These are phyloP conservation scores for Pseudogymnoascus sp. DNA, from an alignment of 2,329 filamentous ascomycete species.

Conservation along the genomic window DNA sequence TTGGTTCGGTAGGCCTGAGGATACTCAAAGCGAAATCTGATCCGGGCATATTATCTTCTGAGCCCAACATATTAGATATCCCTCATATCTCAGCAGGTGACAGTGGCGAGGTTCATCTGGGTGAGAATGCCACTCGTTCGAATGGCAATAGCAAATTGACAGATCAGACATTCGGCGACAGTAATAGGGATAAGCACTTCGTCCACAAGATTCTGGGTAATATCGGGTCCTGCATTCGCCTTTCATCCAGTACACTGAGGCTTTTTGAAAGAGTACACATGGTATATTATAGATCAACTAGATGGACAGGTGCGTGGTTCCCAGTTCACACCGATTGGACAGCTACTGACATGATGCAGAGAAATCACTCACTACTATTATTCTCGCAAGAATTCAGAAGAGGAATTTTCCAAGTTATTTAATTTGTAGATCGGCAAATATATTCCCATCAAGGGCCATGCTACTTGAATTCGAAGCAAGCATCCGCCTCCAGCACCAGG, in stretches of 20 bases:
- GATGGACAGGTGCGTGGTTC: conserved; percentile 60
- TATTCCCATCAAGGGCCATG: conserved; percentile 68
- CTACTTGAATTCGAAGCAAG: conserved; percentile 86
- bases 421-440: conserved; percentile 80
- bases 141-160: neutral
- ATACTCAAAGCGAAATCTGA: conserved; percentile 35
- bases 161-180: conserved; percentile 26
- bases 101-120: neutral
- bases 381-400: conserved; percentile 80
- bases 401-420: conserved; percentile 86
- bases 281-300: conserved; percentile 90
- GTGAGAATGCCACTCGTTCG: neutral
- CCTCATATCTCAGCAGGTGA: neutral
- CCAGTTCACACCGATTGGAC: neutral
- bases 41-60: neutral
- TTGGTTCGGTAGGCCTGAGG: conserved; percentile 62
- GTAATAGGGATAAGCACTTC: conserved; percentile 67
- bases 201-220: conserved; percentile 67
- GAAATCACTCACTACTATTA: conserved; percentile 90
- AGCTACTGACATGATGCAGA: conserved; percentile 39
- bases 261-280: conserved; percentile 92
- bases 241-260: conserved; percentile 64
- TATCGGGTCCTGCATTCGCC: conserved; percentile 75
- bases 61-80: neutral
- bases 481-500: conserved; percentile 69